phyloP scores from a whole-genome alignment of 495 filamentous ascomycete species.

The Xylaria bambusicola region DNA sequence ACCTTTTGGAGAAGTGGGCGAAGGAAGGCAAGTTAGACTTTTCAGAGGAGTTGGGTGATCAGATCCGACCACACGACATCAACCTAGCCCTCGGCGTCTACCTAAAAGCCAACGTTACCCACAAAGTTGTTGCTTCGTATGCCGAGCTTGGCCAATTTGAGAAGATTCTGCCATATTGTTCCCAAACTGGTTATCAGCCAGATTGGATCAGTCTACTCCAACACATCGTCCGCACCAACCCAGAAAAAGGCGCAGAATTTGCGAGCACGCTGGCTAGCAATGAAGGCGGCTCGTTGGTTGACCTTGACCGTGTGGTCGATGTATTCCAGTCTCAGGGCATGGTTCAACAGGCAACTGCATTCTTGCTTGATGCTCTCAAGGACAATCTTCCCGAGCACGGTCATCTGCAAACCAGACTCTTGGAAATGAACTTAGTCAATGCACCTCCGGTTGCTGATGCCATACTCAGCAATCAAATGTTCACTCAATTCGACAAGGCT shows the following conservation, averaged over 20 bases:
- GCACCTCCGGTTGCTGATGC: slow-evolving; percentile 97
- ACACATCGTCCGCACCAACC: slow-evolving; percentile 88
- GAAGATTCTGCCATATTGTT: slow-evolving; percentile 87
- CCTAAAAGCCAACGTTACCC: slow-evolving; percentile 77
- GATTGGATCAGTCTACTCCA: slow-evolving; percentile 89
- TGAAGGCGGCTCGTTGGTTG: slow-evolving; percentile 80
- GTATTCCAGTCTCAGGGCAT: slow-evolving; percentile 97
- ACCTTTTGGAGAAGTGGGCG: slow-evolving; percentile 96
- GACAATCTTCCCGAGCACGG: slow-evolving; percentile 93
- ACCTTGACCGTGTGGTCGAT: slow-evolving; percentile 93
- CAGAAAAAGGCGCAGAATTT: slow-evolving; percentile 94
- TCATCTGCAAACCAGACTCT: slow-evolving; percentile 85
- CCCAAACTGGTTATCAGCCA: slow-evolving; percentile 79
- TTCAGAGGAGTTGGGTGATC: slow-evolving; percentile 94
- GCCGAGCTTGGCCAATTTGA: slow-evolving; percentile 97
- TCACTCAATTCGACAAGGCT: slow-evolving; percentile 89
- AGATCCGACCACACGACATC: slow-evolving; percentile 86
- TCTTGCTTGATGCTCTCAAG: slow-evolving; percentile 91
- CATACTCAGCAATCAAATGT: slow-evolving; percentile 96
- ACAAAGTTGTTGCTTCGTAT: slow-evolving; percentile 92
- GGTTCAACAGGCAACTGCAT: slow-evolving; percentile 95
- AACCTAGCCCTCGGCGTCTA: slow-evolving; percentile 84
- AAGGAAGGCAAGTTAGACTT: slow-evolving; percentile 91
- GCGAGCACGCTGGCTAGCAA: slow-evolving; percentile 84
- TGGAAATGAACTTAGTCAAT: slow-evolving; percentile 98